Conservation (phyloP, 2,329 filamentous ascomycete genomes). For the Ploettnerulaceae sp. region DNA sequence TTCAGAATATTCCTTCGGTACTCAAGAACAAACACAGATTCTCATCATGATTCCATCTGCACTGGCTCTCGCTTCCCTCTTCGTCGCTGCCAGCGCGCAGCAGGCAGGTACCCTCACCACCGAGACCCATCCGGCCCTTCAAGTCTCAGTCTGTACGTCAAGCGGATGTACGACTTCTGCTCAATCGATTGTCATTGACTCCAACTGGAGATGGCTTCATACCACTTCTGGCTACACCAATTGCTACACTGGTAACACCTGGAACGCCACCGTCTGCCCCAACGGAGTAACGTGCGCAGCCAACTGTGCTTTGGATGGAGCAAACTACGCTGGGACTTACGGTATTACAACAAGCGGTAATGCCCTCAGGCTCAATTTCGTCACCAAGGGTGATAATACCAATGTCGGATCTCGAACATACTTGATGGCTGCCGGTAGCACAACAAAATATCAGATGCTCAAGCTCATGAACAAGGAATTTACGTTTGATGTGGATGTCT, state of each 20-base stretch:
- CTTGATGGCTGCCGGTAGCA: slow-evolving; percentile 51
- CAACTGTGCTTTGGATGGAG: slow-evolving; percentile 51
- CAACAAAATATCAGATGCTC: slow-evolving; percentile 61
- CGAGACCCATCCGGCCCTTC: slow-evolving; percentile 49
- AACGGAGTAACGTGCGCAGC: slow-evolving; percentile 42
- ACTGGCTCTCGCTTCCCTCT: slow-evolving; percentile 40
- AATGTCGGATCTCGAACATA: slow-evolving; percentile 56
- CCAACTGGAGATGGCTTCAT: slow-evolving; percentile 58
- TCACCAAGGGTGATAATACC: slow-evolving; percentile 41
- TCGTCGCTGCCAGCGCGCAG: slow-evolving; percentile 44
- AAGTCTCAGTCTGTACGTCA: slow-evolving; percentile 46
- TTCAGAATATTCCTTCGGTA: slow-evolving; percentile 13
- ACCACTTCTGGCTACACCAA: slow-evolving; percentile 38
- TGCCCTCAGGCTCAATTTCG: slow-evolving; percentile 51
- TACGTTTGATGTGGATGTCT: slow-evolving; percentile 68
- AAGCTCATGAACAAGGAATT: slow-evolving; percentile 62
- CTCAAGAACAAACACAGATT: slow-evolving; percentile 10
- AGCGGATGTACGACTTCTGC: slow-evolving; percentile 44
- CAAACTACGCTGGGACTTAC: slow-evolving; percentile 49
- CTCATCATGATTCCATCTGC: slow-evolving; percentile 32
- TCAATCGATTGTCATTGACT: slow-evolving; percentile 48
- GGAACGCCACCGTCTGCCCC: slow-evolving; percentile 40
- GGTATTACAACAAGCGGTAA: slow-evolving; percentile 49
- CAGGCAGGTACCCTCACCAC: slow-evolving; percentile 43
- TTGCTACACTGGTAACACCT: slow-evolving; percentile 42